Conservation (phyloP, 75 land plant genomes). For the Azolla pinnata region DNA sequence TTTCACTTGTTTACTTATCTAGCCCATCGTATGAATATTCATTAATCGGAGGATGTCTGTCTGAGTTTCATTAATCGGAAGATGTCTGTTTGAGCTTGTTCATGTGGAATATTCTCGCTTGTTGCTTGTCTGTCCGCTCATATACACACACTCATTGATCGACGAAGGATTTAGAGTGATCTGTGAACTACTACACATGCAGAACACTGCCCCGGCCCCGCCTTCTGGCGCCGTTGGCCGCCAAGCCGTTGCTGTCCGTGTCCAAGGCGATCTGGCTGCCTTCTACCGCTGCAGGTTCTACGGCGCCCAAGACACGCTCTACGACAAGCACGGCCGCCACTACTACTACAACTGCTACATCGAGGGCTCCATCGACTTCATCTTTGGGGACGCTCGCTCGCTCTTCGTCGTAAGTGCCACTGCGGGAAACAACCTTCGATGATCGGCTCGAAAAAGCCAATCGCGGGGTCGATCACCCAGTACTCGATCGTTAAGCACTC, state of each 20-base stretch:
- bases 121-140: too few relatives aligned
- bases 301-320: slow-evolving; percentile 75
- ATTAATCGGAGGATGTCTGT: too few relatives aligned
- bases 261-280: slow-evolving; percentile 62
- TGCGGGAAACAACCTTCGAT: background rate
- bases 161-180: too few relatives aligned
- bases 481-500: too few relatives aligned
- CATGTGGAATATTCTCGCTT: too few relatives aligned
- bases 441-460: background rate
- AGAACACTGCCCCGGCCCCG: slow-evolving; percentile 63
- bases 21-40: too few relatives aligned
- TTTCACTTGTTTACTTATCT: too few relatives aligned
- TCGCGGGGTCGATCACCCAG: too few relatives aligned
- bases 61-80: too few relatives aligned
- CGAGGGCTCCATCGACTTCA: slow-evolving; percentile 80
- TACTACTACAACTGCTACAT: slow-evolving; percentile 76
- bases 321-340: slow-evolving; percentile 66
- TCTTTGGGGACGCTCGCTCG: slow-evolving; percentile 72
- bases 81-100: too few relatives aligned
- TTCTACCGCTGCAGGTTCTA: slow-evolving; percentile 77
- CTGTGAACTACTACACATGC: slow-evolving; percentile 4
- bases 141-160: too few relatives aligned
- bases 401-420: slow-evolving; percentile 39
- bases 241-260: slow-evolving; percentile 67
- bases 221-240: slow-evolving; percentile 28